Evolutionary conservation across 768 basidiomycete species (phyloP).

Genomic region (Lyophyllum semitale): DNA sequence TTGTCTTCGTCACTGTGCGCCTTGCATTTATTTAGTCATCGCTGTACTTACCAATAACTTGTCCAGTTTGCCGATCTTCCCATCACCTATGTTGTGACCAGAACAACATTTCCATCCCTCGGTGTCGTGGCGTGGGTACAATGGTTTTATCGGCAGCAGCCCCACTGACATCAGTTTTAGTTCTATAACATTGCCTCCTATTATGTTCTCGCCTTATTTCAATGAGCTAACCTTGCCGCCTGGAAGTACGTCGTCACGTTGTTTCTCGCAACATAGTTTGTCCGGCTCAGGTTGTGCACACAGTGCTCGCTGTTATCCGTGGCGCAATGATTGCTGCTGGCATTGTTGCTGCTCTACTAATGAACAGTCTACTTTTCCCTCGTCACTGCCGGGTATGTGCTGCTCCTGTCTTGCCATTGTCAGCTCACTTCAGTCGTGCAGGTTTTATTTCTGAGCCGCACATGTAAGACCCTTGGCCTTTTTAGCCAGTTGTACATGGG

Average conservation of each 20-base stretch:
- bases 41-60: background rate
- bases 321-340: constrained; percentile 44
- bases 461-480: constrained; percentile 37
- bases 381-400: constrained; percentile 43
- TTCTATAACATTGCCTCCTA: constrained; percentile 45
- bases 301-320: constrained; percentile 42
- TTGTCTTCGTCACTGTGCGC: constrained; percentile 38
- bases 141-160: background rate
- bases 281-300: background rate
- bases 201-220: constrained; percentile 34
- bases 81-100: constrained; percentile 44
- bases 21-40: background rate
- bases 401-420: background rate
- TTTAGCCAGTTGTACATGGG: constrained; percentile 45
- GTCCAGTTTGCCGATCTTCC: constrained; percentile 43
- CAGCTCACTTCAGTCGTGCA: constrained; percentile 13
- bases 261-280: background rate
- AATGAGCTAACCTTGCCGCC: constrained; percentile 27
- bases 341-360: constrained; percentile 43
- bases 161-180: constrained; percentile 20
- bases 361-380: constrained; percentile 48
- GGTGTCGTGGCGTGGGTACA: constrained; percentile 45
- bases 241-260: constrained; percentile 23
- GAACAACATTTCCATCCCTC: constrained; percentile 37
- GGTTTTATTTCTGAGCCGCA: constrained; percentile 43